Evolutionary conservation across 345 rosid genomes (phyloP).

Genomic region (Noccaea bulbosa): DNA sequence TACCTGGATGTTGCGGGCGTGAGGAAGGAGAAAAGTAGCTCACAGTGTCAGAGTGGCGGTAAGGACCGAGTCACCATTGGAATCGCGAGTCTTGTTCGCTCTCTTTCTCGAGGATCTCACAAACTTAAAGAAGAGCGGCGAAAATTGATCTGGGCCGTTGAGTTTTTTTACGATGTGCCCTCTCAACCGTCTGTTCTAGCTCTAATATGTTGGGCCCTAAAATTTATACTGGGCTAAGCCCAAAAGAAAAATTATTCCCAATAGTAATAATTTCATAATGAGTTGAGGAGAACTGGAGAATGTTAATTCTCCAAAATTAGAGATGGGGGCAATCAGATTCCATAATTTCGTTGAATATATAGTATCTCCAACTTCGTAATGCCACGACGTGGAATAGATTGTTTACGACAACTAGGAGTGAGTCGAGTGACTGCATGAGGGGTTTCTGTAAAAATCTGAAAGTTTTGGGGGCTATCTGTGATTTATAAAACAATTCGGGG

Average conservation of each 20-base stretch:
- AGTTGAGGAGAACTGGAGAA: neutral
- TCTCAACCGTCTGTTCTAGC: no score
- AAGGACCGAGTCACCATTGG: conserved; percentile 4
- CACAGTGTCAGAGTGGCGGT: neutral
- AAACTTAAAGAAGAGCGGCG: neutral
- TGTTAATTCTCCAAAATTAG: no score
- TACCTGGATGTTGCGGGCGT: neutral
- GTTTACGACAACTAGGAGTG: neutral
- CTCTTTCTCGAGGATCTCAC: neutral
- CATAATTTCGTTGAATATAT: neutral
- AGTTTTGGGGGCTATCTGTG: neutral
- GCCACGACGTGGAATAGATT: conserved; percentile 13
- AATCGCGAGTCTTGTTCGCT: neutral
- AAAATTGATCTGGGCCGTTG: conserved; percentile 4
- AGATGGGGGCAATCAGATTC: neutral
- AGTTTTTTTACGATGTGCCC: neutral
- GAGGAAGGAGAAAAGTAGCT: neutral
- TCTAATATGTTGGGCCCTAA: no score
- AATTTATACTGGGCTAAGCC: neutral
- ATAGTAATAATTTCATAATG: no score
- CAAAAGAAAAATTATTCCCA: neutral
- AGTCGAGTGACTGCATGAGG: neutral
- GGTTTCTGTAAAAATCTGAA: neutral
- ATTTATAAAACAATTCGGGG: conserved; percentile 1
- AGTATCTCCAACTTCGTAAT: neutral